Evolutionary conservation across 306 rosid genomes (phyloP).

Genomic region (Ormosia emarginata): DNA sequence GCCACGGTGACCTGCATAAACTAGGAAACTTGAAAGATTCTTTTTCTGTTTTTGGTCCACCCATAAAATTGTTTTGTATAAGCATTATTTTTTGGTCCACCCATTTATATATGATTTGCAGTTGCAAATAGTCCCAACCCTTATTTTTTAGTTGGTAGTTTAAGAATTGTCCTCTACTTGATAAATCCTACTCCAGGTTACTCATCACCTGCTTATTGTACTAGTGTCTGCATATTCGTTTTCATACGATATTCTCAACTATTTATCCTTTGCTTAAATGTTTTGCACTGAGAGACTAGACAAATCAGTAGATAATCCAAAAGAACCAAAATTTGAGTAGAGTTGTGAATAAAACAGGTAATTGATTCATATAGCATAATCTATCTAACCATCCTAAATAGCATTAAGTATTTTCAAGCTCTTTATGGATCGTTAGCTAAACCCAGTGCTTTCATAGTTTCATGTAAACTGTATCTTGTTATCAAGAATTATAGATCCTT

Average conservation of each 20-base stretch:
- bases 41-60: not conserved
- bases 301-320: not conserved
- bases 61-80: not conserved
- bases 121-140: not conserved
- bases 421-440: not conserved
- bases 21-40: not conserved
- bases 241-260: not conserved
- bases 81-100: not conserved
- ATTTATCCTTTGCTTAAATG: not conserved
- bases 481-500: not conserved
- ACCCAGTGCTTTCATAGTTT: not conserved
- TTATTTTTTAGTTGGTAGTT: not conserved
- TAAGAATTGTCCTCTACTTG: slow-evolving; percentile 3
- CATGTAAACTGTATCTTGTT: not conserved
- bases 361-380: not conserved
- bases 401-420: not conserved
- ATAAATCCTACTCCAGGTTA: not conserved
- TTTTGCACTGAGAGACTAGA: not conserved
- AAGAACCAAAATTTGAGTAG: not conserved
- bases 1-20: not conserved
- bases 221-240: not conserved
- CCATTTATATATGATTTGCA: slow-evolving; percentile 1
- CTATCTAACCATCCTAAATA: not conserved
- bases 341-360: not conserved
- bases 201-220: not conserved